A percentile compares a stretch with the other conserved stretches of the same genome.
phyloP scores from a whole-genome alignment of 352 stramenopile species.

The Lagenidium sp. region DNA sequence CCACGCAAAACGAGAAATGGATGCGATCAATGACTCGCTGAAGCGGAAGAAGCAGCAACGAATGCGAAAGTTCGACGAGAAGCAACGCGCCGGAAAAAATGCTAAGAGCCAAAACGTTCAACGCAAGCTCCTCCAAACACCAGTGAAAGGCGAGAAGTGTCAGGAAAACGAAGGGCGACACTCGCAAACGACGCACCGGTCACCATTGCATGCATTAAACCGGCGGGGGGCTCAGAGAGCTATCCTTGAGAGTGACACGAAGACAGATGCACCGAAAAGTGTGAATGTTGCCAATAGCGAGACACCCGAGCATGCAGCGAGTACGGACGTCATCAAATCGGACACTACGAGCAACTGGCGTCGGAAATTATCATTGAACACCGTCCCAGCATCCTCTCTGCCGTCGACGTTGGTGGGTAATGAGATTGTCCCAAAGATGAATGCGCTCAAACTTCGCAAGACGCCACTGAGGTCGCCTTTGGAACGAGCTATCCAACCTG shows the following conservation, averaged over 20 bases:
- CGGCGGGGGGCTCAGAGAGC: no score
- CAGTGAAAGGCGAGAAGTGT: constrained; percentile 25
- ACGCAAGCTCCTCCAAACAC: constrained; percentile 66
- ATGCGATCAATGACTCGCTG: constrained; percentile 79
- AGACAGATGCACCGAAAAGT: not conserved
- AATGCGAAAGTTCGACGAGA: constrained; percentile 50
- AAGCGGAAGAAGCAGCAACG: constrained; percentile 49
- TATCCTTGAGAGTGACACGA: no score
- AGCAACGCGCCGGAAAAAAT: constrained; percentile 7
- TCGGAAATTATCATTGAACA: no score
- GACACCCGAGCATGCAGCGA: constrained; percentile 5
- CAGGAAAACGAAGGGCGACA: constrained; percentile 1
- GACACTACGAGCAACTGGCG: no score
- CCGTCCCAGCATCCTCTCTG: no score
- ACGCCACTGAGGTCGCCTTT: no score
- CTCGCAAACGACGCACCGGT: not conserved
- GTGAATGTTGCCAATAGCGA: not conserved
- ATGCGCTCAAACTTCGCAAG: constrained; percentile 16
- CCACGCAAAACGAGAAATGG: constrained; percentile 54
- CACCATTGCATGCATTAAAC: not conserved
- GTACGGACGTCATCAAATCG: constrained; percentile 8
- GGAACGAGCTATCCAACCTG: no score
- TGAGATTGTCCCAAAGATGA: constrained; percentile 3
- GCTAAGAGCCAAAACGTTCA: constrained; percentile 30
- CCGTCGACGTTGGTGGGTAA: constrained; percentile 1